Evolutionary conservation across 176 grass and related monocot genomes (phyloP).

Genomic region (Avena insularis): DNA sequence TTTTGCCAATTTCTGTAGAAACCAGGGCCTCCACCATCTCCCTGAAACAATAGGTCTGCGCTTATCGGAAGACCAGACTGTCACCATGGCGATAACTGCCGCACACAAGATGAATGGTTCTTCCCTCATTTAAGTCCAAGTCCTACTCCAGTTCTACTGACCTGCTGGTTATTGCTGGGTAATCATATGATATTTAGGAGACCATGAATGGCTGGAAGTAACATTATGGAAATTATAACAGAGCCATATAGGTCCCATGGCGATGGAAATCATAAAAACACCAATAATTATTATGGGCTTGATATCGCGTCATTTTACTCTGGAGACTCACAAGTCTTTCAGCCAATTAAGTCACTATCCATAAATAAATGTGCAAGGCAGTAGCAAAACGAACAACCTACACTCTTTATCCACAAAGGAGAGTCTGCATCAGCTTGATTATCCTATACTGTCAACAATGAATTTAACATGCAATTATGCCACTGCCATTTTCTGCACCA

Average conservation of each 20-base stretch:
- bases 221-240: conserved; percentile 79
- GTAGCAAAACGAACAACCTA: too few relatives aligned
- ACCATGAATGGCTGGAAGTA: conserved; percentile 78
- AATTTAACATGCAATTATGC: too few relatives aligned
- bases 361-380: too few relatives aligned
- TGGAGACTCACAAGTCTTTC: too few relatives aligned
- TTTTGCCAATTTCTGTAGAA: conserved; percentile 46
- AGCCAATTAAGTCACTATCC: too few relatives aligned
- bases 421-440: too few relatives aligned
- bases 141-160: conserved; percentile 19
- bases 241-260: conserved; percentile 47
- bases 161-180: neutral
- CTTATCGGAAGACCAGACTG: conserved; percentile 85
- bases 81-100: conserved; percentile 63
- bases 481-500: neutral
- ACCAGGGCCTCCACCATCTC: conserved; percentile 79
- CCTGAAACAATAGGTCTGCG: conserved; percentile 92
- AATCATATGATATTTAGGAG: conserved; percentile 62
- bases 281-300: too few relatives aligned
- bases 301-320: too few relatives aligned
- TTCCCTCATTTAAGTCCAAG: conserved; percentile 14
- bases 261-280: too few relatives aligned
- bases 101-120: conserved; percentile 21
- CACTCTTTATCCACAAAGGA: too few relatives aligned
- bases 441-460: too few relatives aligned